Evolutionary conservation across 805 yeast genomes (phyloP).

Genomic region (Cyberlindnera misumaiensis): DNA sequence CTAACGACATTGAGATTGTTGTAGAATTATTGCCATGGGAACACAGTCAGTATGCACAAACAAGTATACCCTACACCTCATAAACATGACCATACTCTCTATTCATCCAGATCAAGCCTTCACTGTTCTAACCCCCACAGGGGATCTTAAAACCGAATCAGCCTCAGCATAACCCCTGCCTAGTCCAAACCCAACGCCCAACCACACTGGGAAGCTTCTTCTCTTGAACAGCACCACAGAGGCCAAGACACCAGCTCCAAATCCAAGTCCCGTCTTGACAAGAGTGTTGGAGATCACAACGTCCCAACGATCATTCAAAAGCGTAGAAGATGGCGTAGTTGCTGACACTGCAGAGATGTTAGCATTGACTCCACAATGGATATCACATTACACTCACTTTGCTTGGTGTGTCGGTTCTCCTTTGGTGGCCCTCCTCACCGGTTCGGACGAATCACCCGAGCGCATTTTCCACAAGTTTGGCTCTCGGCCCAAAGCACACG

Average conservation of each 20-base stretch:
- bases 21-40: no score
- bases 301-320: slow-evolving; percentile 82
- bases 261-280: slow-evolving; percentile 93
- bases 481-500: no score
- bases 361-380: background rate
- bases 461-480: no score
- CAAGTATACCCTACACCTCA: no score
- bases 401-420: no score
- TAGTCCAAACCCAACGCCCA: slow-evolving; percentile 94
- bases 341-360: slow-evolving; percentile 4
- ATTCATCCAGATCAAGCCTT: slow-evolving; percentile 42
- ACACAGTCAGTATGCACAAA: no score
- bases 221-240: slow-evolving; percentile 87
- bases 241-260: slow-evolving; percentile 93
- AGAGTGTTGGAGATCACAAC: slow-evolving; percentile 89
- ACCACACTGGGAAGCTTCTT: slow-evolving; percentile 96
- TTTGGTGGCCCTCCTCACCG: no score
- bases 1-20: no score
- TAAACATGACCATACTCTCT: no score
- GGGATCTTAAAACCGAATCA: slow-evolving; percentile 88
- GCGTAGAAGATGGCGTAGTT: slow-evolving; percentile 45
- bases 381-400: no score
- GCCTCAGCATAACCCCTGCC: slow-evolving; percentile 99
- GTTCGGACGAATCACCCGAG: no score
- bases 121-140: slow-evolving; percentile 69